Evolutionary conservation across 345 rosid genomes (phyloP).

Genomic region (Luvunga scandens): DNA sequence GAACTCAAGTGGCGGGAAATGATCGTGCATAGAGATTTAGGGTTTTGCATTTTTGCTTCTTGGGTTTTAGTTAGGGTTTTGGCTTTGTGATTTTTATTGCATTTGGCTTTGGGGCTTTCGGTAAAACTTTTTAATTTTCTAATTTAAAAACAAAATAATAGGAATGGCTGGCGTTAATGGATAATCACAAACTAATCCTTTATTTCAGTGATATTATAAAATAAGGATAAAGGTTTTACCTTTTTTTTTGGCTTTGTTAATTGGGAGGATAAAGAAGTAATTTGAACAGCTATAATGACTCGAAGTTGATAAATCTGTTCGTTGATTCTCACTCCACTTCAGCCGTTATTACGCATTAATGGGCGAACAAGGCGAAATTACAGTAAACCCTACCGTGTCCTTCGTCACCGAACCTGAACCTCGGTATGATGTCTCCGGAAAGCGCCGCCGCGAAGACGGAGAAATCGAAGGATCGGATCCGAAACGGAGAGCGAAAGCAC

Average conservation of each 20-base stretch:
- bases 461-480: slow-evolving; percentile 30
- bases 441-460: slow-evolving; percentile 52
- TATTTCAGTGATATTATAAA: not conserved
- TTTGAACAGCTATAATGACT: not conserved
- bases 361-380: slow-evolving; percentile 29
- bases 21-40: not conserved
- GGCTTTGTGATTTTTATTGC: not conserved
- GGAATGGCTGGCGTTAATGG: not conserved
- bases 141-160: not conserved
- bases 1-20: slow-evolving; percentile 26
- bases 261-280: slow-evolving; percentile 8
- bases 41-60: slow-evolving; percentile 20
- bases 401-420: not conserved
- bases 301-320: not conserved
- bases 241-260: too few relatives aligned
- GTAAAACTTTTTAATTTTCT: not conserved
- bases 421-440: slow-evolving; percentile 3
- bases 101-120: slow-evolving; percentile 3
- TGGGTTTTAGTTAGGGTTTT: slow-evolving; percentile 17
- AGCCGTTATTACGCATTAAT: not conserved
- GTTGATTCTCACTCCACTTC: not conserved
- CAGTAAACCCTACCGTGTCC: not conserved
- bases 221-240: not conserved
- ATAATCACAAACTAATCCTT: not conserved
- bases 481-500: slow-evolving; percentile 43